phyloP scores from a whole-genome alignment of 2,329 filamentous ascomycete species.

The Acephala macrosclerotiorum region DNA sequence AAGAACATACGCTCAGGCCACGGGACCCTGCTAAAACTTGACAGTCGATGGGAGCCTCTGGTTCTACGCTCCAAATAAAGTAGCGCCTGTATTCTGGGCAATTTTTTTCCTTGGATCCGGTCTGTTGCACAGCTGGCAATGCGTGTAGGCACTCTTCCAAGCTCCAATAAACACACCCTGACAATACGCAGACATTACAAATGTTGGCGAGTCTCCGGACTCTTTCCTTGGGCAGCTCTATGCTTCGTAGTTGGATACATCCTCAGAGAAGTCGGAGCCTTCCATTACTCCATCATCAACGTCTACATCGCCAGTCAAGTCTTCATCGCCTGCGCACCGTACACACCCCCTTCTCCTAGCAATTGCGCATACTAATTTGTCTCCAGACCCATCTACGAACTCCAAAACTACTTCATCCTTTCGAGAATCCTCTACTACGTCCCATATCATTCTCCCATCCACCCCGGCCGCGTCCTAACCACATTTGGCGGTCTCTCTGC shows the following conservation, averaged over 20 bases:
- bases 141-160: slow-evolving; percentile 52
- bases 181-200: slow-evolving; percentile 56
- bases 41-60: slow-evolving; percentile 47
- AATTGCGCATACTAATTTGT: slow-evolving; percentile 21
- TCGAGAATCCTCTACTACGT: slow-evolving; percentile 67
- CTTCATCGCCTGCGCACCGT: slow-evolving; percentile 42
- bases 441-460: slow-evolving; percentile 62
- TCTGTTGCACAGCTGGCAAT: slow-evolving; percentile 60
- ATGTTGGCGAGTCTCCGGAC: slow-evolving; percentile 60
- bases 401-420: slow-evolving; percentile 68
- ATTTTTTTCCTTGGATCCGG: slow-evolving; percentile 55
- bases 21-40: not conserved
- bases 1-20: not conserved
- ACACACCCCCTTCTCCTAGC: slow-evolving; percentile 10
- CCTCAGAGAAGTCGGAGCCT: slow-evolving; percentile 59
- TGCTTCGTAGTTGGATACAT: slow-evolving; percentile 64
- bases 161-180: not conserved
- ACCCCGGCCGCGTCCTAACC: slow-evolving; percentile 53
- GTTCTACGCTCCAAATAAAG: slow-evolving; percentile 62
- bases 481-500: slow-evolving; percentile 55
- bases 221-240: slow-evolving; percentile 61
- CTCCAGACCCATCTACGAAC: slow-evolving; percentile 63
- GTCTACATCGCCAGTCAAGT: slow-evolving; percentile 52
- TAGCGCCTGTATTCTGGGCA: slow-evolving; percentile 60
- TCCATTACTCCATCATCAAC: slow-evolving; percentile 55